Evolutionary conservation across 1,139 yeast genomes (phyloP).

Genomic region (Zhuliangozyma blackwelliae): DNA sequence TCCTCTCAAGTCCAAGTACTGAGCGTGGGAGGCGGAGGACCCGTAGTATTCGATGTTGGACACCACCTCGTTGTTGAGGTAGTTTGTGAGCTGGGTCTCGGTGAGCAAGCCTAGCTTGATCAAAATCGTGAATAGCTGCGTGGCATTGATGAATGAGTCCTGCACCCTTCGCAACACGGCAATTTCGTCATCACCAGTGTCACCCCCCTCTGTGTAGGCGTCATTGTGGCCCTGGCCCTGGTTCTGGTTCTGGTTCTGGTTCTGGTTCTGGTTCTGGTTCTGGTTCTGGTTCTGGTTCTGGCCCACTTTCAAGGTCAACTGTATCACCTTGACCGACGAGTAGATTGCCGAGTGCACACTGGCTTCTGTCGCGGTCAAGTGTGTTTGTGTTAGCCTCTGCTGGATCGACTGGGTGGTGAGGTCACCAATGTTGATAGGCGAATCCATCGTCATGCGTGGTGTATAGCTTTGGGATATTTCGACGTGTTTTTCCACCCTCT

Average conservation of each 20-base stretch:
- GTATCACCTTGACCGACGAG: slow-evolving; percentile 38
- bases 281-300: neutral
- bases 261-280: too few relatives aligned
- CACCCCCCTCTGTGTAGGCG: neutral
- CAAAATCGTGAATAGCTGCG: slow-evolving; percentile 35
- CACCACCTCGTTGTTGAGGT: slow-evolving; percentile 31
- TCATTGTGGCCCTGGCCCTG: neutral
- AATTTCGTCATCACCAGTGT: slow-evolving; percentile 10
- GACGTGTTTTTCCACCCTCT: too few relatives aligned
- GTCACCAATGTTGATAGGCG: slow-evolving; percentile 45
- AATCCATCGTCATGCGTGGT: slow-evolving; percentile 27
- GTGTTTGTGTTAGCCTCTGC: slow-evolving; percentile 35
- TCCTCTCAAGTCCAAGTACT: slow-evolving; percentile 26
- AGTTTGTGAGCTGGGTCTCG: slow-evolving; percentile 24
- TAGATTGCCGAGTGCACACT: slow-evolving; percentile 30
- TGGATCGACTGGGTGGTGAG: slow-evolving; percentile 40
- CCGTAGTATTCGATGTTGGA: slow-evolving; percentile 28
- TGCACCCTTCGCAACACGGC: slow-evolving; percentile 39
- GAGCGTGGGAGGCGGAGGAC: slow-evolving; percentile 6
- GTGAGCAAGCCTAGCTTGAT: slow-evolving; percentile 25
- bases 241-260: neutral
- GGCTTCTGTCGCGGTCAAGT: slow-evolving; percentile 21
- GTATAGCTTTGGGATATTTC: neutral
- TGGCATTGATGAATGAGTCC: slow-evolving; percentile 41
- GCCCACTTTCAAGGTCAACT: slow-evolving; percentile 22